Evolutionary conservation across 441 rosid genomes (phyloP).

Genomic region (Pelargonium citronellum): DNA sequence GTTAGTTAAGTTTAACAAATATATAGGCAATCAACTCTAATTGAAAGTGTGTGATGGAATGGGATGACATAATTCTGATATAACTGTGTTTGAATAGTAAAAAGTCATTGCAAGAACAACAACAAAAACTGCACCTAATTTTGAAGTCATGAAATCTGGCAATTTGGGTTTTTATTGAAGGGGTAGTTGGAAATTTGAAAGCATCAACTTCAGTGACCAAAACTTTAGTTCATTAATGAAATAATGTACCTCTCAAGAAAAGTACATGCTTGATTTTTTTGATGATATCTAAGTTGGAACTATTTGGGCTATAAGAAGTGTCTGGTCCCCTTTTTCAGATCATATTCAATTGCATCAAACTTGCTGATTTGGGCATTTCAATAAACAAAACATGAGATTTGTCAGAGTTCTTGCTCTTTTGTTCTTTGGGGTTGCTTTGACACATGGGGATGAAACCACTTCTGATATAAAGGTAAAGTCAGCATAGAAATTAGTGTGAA

Average conservation of each 20-base stretch:
- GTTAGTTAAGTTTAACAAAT: no score
- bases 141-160: neutral
- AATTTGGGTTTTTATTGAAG: neutral
- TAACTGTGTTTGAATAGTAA: neutral
- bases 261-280: neutral
- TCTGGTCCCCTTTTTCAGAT: neutral
- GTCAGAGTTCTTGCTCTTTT: neutral
- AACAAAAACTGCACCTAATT: neutral
- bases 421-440: neutral
- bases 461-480: neutral
- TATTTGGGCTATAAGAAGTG: conserved; percentile 2
- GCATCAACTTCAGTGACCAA: conserved; percentile 2
- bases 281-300: neutral
- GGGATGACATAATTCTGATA: neutral
- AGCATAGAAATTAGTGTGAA: no score
- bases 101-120: neutral
- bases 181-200: neutral
- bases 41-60: no score
- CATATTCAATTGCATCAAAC: neutral
- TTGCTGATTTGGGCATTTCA: no score
- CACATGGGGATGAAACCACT: neutral
- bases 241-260: neutral
- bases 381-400: neutral
- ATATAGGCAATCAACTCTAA: no score
- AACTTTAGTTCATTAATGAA: neutral